Evolutionary conservation across 2,329 filamentous ascomycete genomes (phyloP), one percentile per base, ranked within the genome.

Genomic region (Alternaria panax): DNA sequence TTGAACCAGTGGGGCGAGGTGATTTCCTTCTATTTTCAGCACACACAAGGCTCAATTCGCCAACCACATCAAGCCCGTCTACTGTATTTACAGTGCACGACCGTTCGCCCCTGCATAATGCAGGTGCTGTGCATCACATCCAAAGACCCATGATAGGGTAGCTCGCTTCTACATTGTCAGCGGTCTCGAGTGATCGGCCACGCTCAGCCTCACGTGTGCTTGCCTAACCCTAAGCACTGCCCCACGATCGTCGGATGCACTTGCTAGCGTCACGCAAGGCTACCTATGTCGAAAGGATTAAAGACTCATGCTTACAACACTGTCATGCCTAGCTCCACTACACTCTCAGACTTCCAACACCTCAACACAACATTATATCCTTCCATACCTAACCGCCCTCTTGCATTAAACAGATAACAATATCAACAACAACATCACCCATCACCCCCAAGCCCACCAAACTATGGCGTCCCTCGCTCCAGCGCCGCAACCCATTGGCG

Each of bases 401-500:
- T 20, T 8, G 11, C 45, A 18, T n/a, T 2, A 36, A n/a, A 5
- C 45, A 36, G 11, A 38, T 9, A 22, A 12, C 18, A 40, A 40
- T 30, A 36, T 16, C 45, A 34, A 2, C 28, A 24, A 8, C 45
- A 47, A 0, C 27, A 36, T 12, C 51, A 38, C 24, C 28, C 36
- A 58, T 12, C 47, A 70, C 45, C 66, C n/a, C n/a, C n/a, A n/a
- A n/a, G n/a, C n/a, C n/a, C n/a, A n/a, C n/a, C n/a, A n/a, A n/a
- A 59, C 20, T 47, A 70, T 66, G 64, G 56, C 62, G 11, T 11
- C 36, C 30, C 64, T 68, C 27, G 24, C 63, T 0, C 64, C 63
- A 7, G 42, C 65, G 30, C 61, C 68, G 1, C 54, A 68, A 32
- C 60, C 71, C 27, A 66, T 74, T 18, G 75, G 71, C 57, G 51